Conservation (phyloP, 2,329 filamentous ascomycete genomes). For the Phaeosphaeriaceae sp. region DNA sequence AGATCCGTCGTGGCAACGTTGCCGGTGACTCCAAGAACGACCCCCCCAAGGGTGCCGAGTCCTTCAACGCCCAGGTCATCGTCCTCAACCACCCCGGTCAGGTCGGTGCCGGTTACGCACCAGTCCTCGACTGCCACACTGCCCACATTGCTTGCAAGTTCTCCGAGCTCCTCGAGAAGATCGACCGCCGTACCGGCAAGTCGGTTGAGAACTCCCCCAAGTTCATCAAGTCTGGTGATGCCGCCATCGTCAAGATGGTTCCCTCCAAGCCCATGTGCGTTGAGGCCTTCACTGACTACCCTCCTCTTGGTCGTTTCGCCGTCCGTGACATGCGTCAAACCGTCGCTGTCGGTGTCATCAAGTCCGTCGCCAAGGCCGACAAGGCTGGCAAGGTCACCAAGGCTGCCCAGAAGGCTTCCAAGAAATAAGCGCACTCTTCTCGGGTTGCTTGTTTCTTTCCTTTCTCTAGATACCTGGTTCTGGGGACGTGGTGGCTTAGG, state of each 20-base stretch:
- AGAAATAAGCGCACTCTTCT: slow-evolving; percentile 49
- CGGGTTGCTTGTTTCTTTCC: slow-evolving; percentile 42
- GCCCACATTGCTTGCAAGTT: slow-evolving; percentile 99
- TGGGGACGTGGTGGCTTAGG: slow-evolving; percentile 48
- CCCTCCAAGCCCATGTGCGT: slow-evolving; percentile 99
- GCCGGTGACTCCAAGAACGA: slow-evolving; percentile 99
- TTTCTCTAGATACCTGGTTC: slow-evolving; percentile 43
- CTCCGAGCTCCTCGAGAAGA: slow-evolving; percentile 99
- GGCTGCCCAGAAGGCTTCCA: slow-evolving; percentile 51
- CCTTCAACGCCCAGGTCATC: slow-evolving; percentile 99
- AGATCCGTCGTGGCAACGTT: slow-evolving; percentile 99
- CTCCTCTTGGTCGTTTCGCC: slow-evolving; percentile 99
- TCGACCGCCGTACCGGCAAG: slow-evolving; percentile 99
- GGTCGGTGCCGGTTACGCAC: slow-evolving; percentile 98
- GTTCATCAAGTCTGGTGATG: slow-evolving; percentile 99
- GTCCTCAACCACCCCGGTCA: slow-evolving; percentile 99
- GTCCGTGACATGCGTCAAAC: slow-evolving; percentile 93
- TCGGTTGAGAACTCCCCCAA: slow-evolving; percentile 89
- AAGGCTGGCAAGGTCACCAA: slow-evolving; percentile 62
- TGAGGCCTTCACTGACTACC: slow-evolving; percentile 99
- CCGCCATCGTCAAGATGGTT: slow-evolving; percentile 99
- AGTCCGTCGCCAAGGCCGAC: slow-evolving; percentile 62
- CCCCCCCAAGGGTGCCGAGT: slow-evolving; percentile 85
- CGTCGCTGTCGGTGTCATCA: slow-evolving; percentile 94
- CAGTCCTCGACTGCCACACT: slow-evolving; percentile 99